phyloP scores from a whole-genome alignment of 176 grass and related monocot species.

The bread wheat (Triticum aestivum) region DNA sequence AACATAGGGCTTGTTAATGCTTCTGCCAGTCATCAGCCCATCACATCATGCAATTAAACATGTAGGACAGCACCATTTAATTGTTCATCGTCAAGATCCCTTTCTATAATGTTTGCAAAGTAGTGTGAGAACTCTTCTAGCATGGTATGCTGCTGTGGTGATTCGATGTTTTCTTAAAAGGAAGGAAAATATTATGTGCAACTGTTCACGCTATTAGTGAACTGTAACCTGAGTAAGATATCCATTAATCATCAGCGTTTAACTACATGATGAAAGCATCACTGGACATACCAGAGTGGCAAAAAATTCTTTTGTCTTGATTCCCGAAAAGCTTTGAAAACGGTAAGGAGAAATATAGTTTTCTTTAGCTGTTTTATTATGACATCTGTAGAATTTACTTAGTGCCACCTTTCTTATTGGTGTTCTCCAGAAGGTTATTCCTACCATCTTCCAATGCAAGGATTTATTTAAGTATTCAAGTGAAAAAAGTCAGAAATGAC shows the following conservation, averaged over 20 bases:
- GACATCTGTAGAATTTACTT: not conserved
- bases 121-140: no score
- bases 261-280: not conserved
- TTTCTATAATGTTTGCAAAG: not conserved
- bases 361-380: not conserved
- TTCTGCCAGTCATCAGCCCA: not conserved
- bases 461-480: not conserved
- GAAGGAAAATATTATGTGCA: not conserved
- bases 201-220: not conserved
- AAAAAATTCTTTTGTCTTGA: not conserved
- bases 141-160: no score
- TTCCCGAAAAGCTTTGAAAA: not conserved
- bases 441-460: not conserved
- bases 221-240: not conserved
- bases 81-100: not conserved
- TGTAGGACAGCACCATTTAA: not conserved
- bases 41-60: not conserved
- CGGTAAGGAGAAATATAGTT: not conserved
- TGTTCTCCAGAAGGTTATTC: slow-evolving; percentile 1
- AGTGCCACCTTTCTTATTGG: not conserved
- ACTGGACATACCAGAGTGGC: not conserved
- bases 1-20: not conserved
- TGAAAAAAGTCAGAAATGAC: not conserved
- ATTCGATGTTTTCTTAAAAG: no score
- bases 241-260: not conserved